These are phyloP conservation scores for Conringia planisiliqua DNA, from an alignment of 345 rosid species.

Conservation along the genomic window DNA sequence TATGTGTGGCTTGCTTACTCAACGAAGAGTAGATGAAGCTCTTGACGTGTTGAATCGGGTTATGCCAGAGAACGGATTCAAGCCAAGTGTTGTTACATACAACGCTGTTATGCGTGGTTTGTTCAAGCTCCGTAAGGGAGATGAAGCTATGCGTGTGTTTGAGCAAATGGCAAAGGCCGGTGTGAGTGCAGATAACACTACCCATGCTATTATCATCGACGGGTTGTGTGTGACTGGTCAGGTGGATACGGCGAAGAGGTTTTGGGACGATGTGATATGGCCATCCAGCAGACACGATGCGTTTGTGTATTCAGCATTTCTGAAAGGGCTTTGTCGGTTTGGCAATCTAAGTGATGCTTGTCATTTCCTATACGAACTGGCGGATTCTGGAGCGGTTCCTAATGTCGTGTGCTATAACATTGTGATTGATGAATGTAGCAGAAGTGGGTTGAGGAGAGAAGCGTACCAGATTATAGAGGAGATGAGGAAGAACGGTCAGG, in stretches of 20 bases:
- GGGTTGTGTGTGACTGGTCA: conserved; percentile 50
- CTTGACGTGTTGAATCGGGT: conserved; percentile 45
- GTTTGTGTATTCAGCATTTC: conserved; percentile 70
- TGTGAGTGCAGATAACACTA: conserved; percentile 46
- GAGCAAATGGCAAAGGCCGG: conserved; percentile 47
- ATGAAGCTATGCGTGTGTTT: conserved; percentile 55
- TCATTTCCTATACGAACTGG: conserved; percentile 73
- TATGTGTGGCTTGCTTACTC: conserved; percentile 55
- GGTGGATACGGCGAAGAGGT: conserved; percentile 60
- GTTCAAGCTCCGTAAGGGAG: conserved; percentile 43
- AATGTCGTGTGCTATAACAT: conserved; percentile 66
- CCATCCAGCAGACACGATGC: conserved; percentile 70
- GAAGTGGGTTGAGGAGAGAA: conserved; percentile 65
- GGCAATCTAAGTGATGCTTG: conserved; percentile 59
- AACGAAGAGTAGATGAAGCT: conserved; percentile 59
- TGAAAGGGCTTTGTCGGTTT: conserved; percentile 64
- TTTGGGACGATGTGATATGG: conserved; percentile 83
- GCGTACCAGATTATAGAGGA: conserved; percentile 75
- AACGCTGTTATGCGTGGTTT: conserved; percentile 68
- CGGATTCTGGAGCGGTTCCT: conserved; percentile 65
- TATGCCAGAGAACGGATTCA: conserved; percentile 50
- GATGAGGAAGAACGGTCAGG: conserved; percentile 64
- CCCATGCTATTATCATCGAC: conserved; percentile 54
- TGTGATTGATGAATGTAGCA: conserved; percentile 69
- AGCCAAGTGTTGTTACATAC: conserved; percentile 62